Conservation (phyloP, 2,329 filamentous ascomycete species). For the Botrytis deweyae region DNA sequence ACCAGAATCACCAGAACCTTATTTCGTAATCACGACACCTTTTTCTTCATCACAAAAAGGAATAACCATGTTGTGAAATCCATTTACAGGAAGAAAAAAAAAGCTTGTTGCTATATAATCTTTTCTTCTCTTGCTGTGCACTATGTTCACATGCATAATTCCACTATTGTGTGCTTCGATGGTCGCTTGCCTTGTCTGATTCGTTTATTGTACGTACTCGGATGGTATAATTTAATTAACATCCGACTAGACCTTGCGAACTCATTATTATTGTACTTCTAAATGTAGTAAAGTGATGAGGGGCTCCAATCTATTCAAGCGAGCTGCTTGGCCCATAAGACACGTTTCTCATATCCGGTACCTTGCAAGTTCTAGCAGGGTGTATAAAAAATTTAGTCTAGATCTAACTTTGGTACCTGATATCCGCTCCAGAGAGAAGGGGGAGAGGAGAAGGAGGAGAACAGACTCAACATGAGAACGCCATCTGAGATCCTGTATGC, state of each 20-base stretch:
- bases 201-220: background rate
- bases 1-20: background rate
- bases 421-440: background rate
- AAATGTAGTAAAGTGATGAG: background rate
- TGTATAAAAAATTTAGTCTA: background rate
- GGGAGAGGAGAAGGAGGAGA: background rate
- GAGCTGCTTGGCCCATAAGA: background rate
- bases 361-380: background rate
- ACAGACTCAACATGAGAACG: background rate
- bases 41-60: background rate
- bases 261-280: background rate
- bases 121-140: background rate
- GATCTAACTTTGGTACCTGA: background rate
- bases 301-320: constrained; percentile 5
- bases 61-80: background rate
- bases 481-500: background rate
- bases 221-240: background rate
- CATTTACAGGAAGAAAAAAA: background rate
- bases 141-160: background rate
- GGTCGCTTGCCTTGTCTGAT: background rate
- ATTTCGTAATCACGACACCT: background rate
- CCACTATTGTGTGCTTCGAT: background rate
- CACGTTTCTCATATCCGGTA: constrained; percentile 2
- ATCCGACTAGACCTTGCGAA: background rate
- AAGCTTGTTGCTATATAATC: background rate